These are phyloP conservation scores for Paramecium primaurelia DNA, from an alignment of 73 alveolate genomes.

Conservation along the genomic window DNA sequence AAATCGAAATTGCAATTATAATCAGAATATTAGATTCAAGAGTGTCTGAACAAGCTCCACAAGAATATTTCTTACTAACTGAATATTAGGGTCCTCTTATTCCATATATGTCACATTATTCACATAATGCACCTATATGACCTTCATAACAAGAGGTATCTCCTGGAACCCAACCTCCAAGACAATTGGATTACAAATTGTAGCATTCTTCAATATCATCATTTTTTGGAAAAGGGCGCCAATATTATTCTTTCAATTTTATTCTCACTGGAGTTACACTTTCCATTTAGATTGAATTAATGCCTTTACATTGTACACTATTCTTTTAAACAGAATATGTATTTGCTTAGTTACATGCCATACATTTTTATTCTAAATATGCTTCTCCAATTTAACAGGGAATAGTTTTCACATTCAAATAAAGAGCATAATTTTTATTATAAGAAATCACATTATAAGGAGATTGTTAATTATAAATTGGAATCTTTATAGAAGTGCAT, in stretches of 20 bases:
- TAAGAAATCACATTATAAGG: not conserved
- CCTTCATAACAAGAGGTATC: constrained; percentile 44
- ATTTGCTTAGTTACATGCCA: not conserved
- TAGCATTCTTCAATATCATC: constrained; percentile 34
- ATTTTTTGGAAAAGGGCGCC: constrained; percentile 36
- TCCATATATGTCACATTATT: constrained; percentile 52
- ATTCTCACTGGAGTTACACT: not conserved
- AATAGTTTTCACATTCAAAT: not conserved
- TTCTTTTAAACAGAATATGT: not conserved
- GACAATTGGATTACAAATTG: constrained; percentile 18
- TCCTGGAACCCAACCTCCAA: constrained; percentile 54
- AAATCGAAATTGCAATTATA: constrained; percentile 10
- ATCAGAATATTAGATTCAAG: not conserved
- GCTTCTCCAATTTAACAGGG: constrained; percentile 28
- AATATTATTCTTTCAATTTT: not conserved
- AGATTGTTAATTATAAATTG: not conserved
- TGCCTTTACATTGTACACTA: not conserved
- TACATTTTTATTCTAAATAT: not conserved
- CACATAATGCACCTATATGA: constrained; percentile 59
- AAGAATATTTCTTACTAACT: not conserved
- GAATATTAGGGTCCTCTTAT: constrained; percentile 47
- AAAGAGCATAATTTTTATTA: not conserved
- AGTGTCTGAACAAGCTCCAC: constrained; percentile 52
- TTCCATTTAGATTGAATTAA: not conserved
- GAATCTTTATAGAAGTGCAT: constrained; percentile 30